Evolutionary conservation across 2,329 filamentous ascomycete genomes (phyloP).

Genomic region (Colletotrichum brevisporum): DNA sequence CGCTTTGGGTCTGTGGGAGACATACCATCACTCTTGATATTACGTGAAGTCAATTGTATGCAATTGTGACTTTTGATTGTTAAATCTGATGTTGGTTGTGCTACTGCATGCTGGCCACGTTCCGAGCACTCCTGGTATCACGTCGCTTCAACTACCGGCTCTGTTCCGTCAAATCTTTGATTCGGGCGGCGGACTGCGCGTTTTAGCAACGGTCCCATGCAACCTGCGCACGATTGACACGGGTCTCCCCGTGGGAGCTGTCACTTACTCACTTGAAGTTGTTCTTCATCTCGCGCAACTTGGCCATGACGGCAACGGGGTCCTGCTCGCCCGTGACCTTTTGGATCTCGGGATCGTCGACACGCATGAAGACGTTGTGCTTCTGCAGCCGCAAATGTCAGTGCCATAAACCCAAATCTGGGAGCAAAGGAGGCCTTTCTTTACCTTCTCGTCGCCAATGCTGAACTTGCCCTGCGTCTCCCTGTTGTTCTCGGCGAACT

Average conservation of each 20-base stretch:
- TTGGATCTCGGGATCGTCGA: constrained; percentile 86
- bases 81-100: constrained; percentile 46
- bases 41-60: background rate
- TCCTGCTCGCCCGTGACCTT: constrained; percentile 86
- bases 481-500: constrained; percentile 83
- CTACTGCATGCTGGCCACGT: background rate
- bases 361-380: constrained; percentile 97
- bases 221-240: too few species aligned
- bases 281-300: constrained; percentile 93
- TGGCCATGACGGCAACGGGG: constrained; percentile 86
- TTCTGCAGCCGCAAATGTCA: constrained; percentile 63
- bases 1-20: constrained; percentile 46
- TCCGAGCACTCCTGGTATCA: constrained; percentile 1
- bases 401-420: background rate
- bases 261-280: constrained; percentile 72
- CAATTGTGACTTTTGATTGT: constrained; percentile 26
- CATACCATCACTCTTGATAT: constrained; percentile 27
- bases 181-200: constrained; percentile 47
- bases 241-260: background rate
- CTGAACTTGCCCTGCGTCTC: constrained; percentile 97
- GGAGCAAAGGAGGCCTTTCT: constrained; percentile 42
- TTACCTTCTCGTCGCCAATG: constrained; percentile 98
- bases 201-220: background rate
- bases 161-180: constrained; percentile 49
- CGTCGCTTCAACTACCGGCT: background rate